Evolutionary conservation across 208 protist species (phyloP).

Genomic region (Wallacemonas sp.): DNA sequence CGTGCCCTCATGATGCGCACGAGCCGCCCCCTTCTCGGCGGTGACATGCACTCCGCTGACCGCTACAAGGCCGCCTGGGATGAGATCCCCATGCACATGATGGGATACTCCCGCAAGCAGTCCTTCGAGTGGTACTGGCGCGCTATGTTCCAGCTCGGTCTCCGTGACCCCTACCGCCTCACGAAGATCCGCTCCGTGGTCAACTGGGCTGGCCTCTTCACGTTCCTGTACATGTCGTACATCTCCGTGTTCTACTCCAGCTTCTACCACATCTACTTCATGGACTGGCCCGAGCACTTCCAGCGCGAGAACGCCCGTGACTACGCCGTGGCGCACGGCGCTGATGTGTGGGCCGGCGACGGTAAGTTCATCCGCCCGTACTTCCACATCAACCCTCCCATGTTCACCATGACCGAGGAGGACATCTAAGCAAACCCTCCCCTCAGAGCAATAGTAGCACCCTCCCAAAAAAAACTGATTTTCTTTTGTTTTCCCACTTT

Average conservation of each 20-base stretch:
- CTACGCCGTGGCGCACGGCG: conserved; percentile 69
- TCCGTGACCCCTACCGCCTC: conserved; percentile 65
- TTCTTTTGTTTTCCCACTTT: conserved; percentile 11
- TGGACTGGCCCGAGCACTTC: conserved; percentile 81
- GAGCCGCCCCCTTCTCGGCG: conserved; percentile 64
- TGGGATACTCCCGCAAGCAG: conserved; percentile 66
- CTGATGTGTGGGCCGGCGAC: conserved; percentile 82
- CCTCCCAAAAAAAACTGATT: too few relatives aligned
- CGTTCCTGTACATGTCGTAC: conserved; percentile 74
- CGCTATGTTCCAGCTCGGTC: conserved; percentile 76
- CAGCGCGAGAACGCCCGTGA: conserved; percentile 79
- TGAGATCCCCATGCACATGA: conserved; percentile 73
- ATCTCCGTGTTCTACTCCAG: conserved; percentile 71
- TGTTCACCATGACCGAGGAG: conserved; percentile 85
- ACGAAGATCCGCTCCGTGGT: conserved; percentile 74
- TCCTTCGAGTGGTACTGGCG: conserved; percentile 82
- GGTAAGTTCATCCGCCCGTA: conserved; percentile 87
- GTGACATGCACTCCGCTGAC: conserved; percentile 80
- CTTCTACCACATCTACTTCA: conserved; percentile 75
- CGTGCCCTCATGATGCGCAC: conserved; percentile 70
- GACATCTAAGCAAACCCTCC: conserved; percentile 50
- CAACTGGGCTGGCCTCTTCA: conserved; percentile 67
- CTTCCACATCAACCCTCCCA: conserved; percentile 90
- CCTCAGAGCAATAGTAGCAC: not conserved
- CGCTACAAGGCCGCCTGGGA: conserved; percentile 87